Percentiles rank a stretch among this genome's conserved stretches.
Conservation (phyloP, 129 eudicot species). For the Flaveria brownii region DNA sequence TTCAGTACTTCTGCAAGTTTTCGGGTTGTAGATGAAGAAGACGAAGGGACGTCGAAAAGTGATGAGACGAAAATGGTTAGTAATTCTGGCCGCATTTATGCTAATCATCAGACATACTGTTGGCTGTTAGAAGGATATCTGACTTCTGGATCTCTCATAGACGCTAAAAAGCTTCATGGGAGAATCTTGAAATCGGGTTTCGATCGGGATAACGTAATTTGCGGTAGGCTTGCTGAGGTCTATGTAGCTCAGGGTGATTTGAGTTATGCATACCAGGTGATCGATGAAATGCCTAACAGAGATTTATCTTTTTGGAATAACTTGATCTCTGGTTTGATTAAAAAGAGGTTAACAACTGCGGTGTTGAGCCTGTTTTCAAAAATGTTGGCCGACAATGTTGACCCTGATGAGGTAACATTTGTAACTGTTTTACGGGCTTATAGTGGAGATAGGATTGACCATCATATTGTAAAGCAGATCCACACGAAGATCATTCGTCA, state of each 20-base stretch:
- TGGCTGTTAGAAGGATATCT: conserved; percentile 59
- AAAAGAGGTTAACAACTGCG: conserved; percentile 30
- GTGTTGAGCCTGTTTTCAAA: conserved; percentile 46
- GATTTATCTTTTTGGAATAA: conserved; percentile 57
- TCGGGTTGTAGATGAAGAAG: conserved; percentile 40
- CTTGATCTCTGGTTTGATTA: conserved; percentile 40
- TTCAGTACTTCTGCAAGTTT: conserved; percentile 38
- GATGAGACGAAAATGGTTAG: neutral
- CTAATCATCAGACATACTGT: conserved; percentile 49
- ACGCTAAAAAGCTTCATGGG: conserved; percentile 62
- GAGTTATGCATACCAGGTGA: conserved; percentile 41
- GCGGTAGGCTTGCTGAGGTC: conserved; percentile 48
- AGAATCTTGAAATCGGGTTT: conserved; percentile 61
- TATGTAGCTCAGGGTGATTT: conserved; percentile 47
- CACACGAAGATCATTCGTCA: conserved; percentile 53
- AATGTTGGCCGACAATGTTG: conserved; percentile 40
- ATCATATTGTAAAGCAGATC: conserved; percentile 45
- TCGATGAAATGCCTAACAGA: conserved; percentile 56
- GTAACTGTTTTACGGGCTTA: conserved; percentile 49
- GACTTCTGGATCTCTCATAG: conserved; percentile 46
- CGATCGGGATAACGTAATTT: conserved; percentile 36
- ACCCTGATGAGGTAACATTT: conserved; percentile 58
- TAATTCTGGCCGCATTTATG: conserved; percentile 27
- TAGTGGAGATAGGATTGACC: conserved; percentile 37
- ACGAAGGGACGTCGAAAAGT: conserved; percentile 13